A percentile compares a stretch with the other conserved stretches of the same genome.
Conservation (phyloP, 306 rosid species). For the Lablab purpureus region DNA sequence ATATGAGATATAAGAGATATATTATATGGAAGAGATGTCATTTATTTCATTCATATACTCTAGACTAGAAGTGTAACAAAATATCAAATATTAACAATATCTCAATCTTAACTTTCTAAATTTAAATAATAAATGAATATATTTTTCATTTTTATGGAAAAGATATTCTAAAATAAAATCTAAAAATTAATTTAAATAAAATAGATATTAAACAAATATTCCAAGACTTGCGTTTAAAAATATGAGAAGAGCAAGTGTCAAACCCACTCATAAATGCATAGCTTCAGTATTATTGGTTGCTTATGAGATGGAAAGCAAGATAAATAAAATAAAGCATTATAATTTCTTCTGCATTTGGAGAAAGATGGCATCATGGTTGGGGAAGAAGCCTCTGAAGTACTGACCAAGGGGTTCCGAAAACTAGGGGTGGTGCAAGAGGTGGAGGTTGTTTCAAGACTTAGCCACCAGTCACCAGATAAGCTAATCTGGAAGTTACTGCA, state of each 20-base stretch:
- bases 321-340: conserved; percentile 67
- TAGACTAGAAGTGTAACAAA: too few species aligned
- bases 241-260: conserved; percentile 76
- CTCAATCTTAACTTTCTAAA: too few species aligned
- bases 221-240: conserved; percentile 78
- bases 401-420: conserved; percentile 78
- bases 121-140: too few species aligned
- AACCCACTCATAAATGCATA: conserved; percentile 77
- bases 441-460: conserved; percentile 72
- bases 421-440: conserved; percentile 88
- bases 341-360: conserved; percentile 73
- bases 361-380: conserved; percentile 67
- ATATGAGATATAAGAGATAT: too few species aligned
- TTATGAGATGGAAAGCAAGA: conserved; percentile 72
- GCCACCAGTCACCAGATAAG: conserved; percentile 51
- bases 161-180: too few species aligned
- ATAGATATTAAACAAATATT: too few species aligned
- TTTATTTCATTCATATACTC: too few species aligned
- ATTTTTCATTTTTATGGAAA: too few species aligned
- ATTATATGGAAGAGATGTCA: too few species aligned
- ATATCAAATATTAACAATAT: too few species aligned
- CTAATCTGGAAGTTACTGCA: conserved; percentile 35
- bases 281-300: conserved; percentile 70
- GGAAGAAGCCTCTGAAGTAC: conserved; percentile 74
- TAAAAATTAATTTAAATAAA: too few species aligned